Conservation (phyloP, 139 green algal species). For the Mesotaenium endlicherianum region DNA sequence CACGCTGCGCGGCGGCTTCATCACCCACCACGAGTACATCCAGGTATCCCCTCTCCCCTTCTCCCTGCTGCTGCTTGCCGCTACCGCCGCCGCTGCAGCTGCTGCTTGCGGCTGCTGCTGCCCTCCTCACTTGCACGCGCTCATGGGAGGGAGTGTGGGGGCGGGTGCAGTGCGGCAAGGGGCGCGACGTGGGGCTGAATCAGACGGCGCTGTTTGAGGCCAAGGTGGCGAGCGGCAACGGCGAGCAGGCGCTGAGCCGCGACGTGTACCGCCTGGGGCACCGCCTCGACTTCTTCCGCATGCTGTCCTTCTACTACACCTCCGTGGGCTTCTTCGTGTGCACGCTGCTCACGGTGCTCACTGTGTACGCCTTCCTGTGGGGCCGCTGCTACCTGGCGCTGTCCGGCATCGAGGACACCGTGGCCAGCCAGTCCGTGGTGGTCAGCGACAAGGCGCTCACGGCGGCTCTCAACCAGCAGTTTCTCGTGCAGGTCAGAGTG, state of each 20-base stretch:
- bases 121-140: not conserved
- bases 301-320: constrained; percentile 72
- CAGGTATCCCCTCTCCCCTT: not conserved
- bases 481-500: constrained; percentile 44
- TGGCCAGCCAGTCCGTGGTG: not conserved
- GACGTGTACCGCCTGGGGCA: constrained; percentile 75
- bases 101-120: not conserved
- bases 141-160: not conserved
- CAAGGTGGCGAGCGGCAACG: constrained; percentile 80
- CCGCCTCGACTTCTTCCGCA: constrained; percentile 77
- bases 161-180: constrained; percentile 67
- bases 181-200: constrained; percentile 89
- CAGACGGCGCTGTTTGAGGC: constrained; percentile 87
- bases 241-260: constrained; percentile 77
- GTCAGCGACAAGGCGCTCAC: constrained; percentile 1
- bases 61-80: not conserved
- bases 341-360: constrained; percentile 32
- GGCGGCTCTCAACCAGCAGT: constrained; percentile 23
- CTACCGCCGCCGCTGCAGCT: not conserved
- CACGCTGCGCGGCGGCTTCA: constrained; percentile 68
- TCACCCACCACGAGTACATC: constrained; percentile 87
- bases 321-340: constrained; percentile 42
- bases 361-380: constrained; percentile 54
- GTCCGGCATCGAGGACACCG: constrained; percentile 13
- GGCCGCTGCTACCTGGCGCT: constrained; percentile 38